phyloP scores from a whole-genome alignment of 345 rosid genomes.

The Stellera chamaejasme region DNA sequence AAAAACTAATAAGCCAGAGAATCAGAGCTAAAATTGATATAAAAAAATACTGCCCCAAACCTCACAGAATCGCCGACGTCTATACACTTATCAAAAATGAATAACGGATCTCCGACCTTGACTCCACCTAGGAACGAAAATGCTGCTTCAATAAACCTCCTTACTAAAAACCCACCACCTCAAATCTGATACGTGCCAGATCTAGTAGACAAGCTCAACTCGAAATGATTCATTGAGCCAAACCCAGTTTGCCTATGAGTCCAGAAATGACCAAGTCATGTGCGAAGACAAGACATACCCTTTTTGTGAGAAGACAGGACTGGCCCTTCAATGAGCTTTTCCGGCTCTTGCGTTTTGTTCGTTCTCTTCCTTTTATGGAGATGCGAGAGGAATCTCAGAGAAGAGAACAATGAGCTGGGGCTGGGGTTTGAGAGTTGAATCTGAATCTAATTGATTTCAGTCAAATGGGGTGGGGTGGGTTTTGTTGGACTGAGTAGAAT shows the following conservation, averaged over 20 bases:
- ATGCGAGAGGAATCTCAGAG: too few relatives aligned
- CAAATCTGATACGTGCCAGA: conserved; percentile 31
- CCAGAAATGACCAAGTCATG: conserved; percentile 7
- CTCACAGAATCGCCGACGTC: too few relatives aligned
- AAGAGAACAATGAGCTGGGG: too few relatives aligned
- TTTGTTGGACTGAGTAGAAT: too few relatives aligned
- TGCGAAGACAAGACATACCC: conserved; percentile 15
- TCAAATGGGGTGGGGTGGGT: too few relatives aligned
- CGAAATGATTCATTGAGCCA: conserved; percentile 14
- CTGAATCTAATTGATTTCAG: too few relatives aligned
- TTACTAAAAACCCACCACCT: conserved; percentile 10
- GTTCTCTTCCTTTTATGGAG: background rate
- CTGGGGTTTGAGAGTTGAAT: too few relatives aligned
- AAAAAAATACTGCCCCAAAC: too few relatives aligned
- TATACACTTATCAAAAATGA: conserved; percentile 9
- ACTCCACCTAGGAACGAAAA: conserved; percentile 13
- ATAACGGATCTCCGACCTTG: conserved; percentile 27
- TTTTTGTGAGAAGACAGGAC: background rate
- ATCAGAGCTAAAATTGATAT: too few relatives aligned
- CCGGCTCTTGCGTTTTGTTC: background rate
- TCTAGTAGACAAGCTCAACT: conserved; percentile 28
- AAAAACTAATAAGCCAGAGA: background rate
- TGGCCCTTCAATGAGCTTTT: background rate
- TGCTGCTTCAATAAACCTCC: conserved; percentile 12
- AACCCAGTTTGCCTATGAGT: conserved; percentile 11